Evolutionary conservation across 345 rosid genomes (phyloP), one percentile per base, ranked within the genome.

Genomic region (Cochlearia excelsa): DNA sequence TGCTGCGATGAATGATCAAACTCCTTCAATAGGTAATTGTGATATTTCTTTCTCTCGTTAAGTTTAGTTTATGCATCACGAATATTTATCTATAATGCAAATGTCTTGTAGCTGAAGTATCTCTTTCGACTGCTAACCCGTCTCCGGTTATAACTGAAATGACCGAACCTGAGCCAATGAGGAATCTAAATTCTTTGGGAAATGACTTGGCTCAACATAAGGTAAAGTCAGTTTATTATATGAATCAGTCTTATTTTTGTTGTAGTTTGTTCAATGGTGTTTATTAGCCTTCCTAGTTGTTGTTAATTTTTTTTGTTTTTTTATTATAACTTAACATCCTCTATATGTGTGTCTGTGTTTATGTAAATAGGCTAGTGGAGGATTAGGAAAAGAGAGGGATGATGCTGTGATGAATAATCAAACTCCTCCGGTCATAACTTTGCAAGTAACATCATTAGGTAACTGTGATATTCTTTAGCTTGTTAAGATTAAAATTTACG

Each of bases 1-100:
- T 35, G 40, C 46, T 61, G 74, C 68, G 47, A 68, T 51, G 65
- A 82, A 61, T 70, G 80, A 79, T 61, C 51, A 74, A 75, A 66
- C 51, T 43, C 46, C 3, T 33, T 33, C 35, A 33, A 33, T 33
- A 33, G 35, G 35, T 33, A 33, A 33, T 2, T 33, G 5, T 33
- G 5, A 33, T 33, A 3, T 39, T 33, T 2, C 35, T 33, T 33
- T 5, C 3, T 3, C 35, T 33, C 35, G 35, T 33, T 33, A 16
- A 16, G 23, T 16, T 16, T 16, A 33, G 5, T 33, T 33, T 33
- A 3, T 33, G 35, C 35, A 2, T 33, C 35, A 5, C 5, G 23
- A 16, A 16, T 16, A 16, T 16, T 16, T 0, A 16, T 16, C 23
- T 16, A 16, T 33, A 33, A 33, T 33, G 35, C 0, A 3, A 33